These are phyloP conservation scores for Leishmania major DNA, from an alignment of 208 protist genomes.

Conservation along the genomic window DNA sequence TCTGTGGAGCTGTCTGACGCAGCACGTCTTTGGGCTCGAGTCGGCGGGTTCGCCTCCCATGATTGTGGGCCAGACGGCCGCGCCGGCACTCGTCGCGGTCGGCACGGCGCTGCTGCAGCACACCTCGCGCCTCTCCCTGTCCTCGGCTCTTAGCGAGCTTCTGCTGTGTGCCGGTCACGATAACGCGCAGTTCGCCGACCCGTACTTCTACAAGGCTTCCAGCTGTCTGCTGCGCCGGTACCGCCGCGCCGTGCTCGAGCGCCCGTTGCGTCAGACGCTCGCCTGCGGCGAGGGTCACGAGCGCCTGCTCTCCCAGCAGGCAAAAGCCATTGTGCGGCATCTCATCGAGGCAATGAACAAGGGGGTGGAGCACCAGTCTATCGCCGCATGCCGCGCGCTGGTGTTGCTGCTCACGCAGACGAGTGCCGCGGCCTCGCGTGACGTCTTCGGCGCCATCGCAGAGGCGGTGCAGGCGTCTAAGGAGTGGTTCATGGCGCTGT, in stretches of 20 bases:
- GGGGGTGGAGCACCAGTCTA: slow-evolving; percentile 41
- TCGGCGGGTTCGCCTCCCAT: slow-evolving; percentile 24
- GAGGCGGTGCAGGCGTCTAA: slow-evolving; percentile 42
- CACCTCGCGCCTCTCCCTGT: slow-evolving; percentile 33
- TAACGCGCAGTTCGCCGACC: slow-evolving; percentile 71
- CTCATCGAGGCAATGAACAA: slow-evolving; percentile 38
- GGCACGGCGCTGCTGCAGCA: slow-evolving; percentile 57
- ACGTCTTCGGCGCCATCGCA: slow-evolving; percentile 40
- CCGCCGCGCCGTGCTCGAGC: slow-evolving; percentile 26
- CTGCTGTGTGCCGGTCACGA: slow-evolving; percentile 83
- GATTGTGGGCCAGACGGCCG: slow-evolving; percentile 57
- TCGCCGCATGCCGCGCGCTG: slow-evolving; percentile 74
- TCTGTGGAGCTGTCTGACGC: slow-evolving; percentile 70
- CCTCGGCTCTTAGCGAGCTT: slow-evolving; percentile 53
- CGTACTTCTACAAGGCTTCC: slow-evolving; percentile 57
- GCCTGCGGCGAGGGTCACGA: slow-evolving; percentile 19
- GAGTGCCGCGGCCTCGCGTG: slow-evolving; percentile 38
- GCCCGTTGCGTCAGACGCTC: slow-evolving; percentile 26
- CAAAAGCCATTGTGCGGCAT: slow-evolving; percentile 36
- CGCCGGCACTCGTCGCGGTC: slow-evolving; percentile 38
- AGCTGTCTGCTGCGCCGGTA: slow-evolving; percentile 30
- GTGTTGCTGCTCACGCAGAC: slow-evolving; percentile 63
- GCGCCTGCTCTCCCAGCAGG: slow-evolving; percentile 54
- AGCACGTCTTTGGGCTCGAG: slow-evolving; percentile 66
- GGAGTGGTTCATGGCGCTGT: slow-evolving; percentile 60